Conservation (phyloP, 192 early-diverging fungal genomes). For the Funneliformis geosporum region DNA sequence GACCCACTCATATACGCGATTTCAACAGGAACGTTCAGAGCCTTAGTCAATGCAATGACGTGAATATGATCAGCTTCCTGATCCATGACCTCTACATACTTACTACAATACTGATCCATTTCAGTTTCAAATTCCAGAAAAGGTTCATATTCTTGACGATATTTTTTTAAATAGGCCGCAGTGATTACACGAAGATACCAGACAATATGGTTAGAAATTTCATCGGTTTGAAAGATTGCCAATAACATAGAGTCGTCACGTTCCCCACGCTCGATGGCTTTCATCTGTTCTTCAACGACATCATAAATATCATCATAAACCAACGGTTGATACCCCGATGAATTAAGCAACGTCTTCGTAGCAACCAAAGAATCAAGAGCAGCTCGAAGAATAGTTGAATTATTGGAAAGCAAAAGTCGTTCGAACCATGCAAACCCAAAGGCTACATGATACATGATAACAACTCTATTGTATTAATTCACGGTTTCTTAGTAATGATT, state of each 20-base stretch:
- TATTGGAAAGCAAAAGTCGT: conserved; percentile 42
- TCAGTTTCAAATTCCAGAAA: conserved; percentile 57
- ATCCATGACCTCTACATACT: conserved; percentile 60
- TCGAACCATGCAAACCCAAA: conserved; percentile 69
- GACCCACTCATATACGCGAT: conserved; percentile 72
- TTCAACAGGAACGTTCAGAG: conserved; percentile 60
- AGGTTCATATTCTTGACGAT: conserved; percentile 58
- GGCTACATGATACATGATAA: conserved; percentile 36
- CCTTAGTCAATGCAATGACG: conserved; percentile 73
- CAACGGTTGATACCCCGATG: conserved; percentile 47
- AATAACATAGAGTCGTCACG: conserved; percentile 47
- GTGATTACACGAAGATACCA: conserved; percentile 58
- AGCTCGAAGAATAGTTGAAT: conserved; percentile 28
- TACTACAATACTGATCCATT: conserved; percentile 57
- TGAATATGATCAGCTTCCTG: conserved; percentile 81
- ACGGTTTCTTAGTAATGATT: background rate
- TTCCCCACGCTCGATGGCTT: conserved; percentile 31
- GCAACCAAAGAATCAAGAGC: conserved; percentile 42
- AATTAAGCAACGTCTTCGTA: conserved; percentile 45
- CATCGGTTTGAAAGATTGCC: conserved; percentile 54
- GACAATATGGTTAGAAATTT: conserved; percentile 60
- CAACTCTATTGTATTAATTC: background rate
- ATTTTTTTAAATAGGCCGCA: conserved; percentile 57
- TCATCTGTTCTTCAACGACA: conserved; percentile 47
- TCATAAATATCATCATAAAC: conserved; percentile 61